phyloP scores from a whole-genome alignment of 352 stramenopile genomes.

The Phytophthora syringae region DNA sequence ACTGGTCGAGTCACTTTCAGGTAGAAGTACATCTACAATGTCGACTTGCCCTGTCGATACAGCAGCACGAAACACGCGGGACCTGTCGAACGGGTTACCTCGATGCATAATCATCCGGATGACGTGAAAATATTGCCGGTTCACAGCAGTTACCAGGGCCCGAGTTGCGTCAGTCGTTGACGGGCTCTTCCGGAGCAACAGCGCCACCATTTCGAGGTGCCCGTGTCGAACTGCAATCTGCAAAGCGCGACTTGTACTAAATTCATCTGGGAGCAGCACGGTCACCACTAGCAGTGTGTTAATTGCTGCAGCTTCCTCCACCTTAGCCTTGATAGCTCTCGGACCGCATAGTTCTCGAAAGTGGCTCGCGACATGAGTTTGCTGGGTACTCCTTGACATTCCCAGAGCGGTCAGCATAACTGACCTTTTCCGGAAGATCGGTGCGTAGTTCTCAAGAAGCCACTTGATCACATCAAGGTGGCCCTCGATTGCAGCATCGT shows the following conservation, averaged over 20 bases:
- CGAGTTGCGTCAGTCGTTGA: background rate
- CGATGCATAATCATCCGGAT: background rate
- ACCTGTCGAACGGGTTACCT: background rate
- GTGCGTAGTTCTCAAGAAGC: background rate
- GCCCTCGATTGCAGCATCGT: background rate
- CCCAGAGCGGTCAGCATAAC: background rate
- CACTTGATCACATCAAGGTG: background rate
- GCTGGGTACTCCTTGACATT: background rate
- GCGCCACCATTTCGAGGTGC: background rate
- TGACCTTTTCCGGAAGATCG: background rate
- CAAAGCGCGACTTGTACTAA: background rate
- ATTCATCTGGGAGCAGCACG: background rate
- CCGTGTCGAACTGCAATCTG: background rate
- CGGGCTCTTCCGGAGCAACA: background rate
- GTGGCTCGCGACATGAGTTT: background rate
- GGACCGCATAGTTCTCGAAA: background rate
- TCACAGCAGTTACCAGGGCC: background rate
- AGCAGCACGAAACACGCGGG: background rate
- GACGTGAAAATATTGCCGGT: background rate
- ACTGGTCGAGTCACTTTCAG: background rate
- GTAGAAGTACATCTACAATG: background rate
- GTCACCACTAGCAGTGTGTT: background rate
- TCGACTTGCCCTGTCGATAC: background rate
- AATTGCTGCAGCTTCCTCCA: background rate
- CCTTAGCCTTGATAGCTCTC: background rate